Evolutionary conservation across 352 stramenopile genomes (phyloP).

Genomic region (Pythium utonaiense): DNA sequence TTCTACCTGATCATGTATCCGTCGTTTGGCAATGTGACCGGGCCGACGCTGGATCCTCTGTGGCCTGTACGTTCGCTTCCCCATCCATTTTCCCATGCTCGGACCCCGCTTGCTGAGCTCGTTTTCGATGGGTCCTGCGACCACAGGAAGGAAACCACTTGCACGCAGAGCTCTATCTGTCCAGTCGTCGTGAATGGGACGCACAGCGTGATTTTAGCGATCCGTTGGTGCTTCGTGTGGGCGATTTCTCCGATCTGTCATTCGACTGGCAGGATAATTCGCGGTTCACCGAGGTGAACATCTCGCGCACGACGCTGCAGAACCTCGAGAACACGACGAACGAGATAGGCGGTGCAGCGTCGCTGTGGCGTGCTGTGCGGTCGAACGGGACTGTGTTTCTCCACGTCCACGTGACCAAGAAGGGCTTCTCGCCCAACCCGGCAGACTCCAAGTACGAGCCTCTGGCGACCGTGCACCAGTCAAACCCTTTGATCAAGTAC

Average conservation of each 20-base stretch:
- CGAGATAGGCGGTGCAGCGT: background rate
- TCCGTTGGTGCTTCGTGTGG: slow-evolving; percentile 36
- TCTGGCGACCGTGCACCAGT: slow-evolving; percentile 65
- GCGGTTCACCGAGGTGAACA: slow-evolving; percentile 45
- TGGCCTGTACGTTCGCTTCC: slow-evolving; percentile 36
- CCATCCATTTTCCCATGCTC: background rate
- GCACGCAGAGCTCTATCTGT: slow-evolving; percentile 60
- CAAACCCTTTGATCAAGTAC: slow-evolving; percentile 56
- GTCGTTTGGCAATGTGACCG: slow-evolving; percentile 39
- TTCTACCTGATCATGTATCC: slow-evolving; percentile 76
- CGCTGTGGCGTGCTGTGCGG: slow-evolving; percentile 40
- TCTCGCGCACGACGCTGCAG: slow-evolving; percentile 30
- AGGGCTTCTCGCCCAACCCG: slow-evolving; percentile 44
- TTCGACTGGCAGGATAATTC: slow-evolving; percentile 74
- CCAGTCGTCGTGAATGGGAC: slow-evolving; percentile 38
- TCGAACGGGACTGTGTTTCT: slow-evolving; percentile 61
- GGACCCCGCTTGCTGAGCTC: background rate
- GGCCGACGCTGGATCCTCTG: slow-evolving; percentile 53
- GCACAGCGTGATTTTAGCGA: slow-evolving; percentile 38
- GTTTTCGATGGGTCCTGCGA: background rate
- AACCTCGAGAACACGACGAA: slow-evolving; percentile 4
- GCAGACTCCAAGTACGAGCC: slow-evolving; percentile 35
- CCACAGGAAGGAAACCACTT: slow-evolving; percentile 46
- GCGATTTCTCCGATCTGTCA: slow-evolving; percentile 48
- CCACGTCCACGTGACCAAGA: slow-evolving; percentile 68